phyloP scores from a whole-genome alignment of 108 stramenopile genomes.

The Epipyxis sp. region DNA sequence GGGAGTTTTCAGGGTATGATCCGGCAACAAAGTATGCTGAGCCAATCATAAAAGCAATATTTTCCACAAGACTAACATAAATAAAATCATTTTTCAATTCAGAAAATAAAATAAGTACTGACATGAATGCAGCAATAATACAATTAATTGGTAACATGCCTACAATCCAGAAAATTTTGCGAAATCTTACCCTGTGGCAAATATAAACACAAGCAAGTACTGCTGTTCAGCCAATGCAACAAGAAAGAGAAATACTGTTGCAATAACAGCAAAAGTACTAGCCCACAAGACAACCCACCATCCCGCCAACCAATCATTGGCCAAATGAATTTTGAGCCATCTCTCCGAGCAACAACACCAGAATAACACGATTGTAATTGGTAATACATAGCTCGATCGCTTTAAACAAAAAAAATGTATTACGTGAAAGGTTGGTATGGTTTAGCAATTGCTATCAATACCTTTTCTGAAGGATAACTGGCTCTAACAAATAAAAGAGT shows the following conservation, averaged over 20 bases:
- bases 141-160: no score
- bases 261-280: not conserved
- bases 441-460: not conserved
- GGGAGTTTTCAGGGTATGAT: not conserved
- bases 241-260: not conserved
- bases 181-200: not conserved
- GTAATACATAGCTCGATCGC: not conserved
- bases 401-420: slow-evolving; percentile 4
- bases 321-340: not conserved
- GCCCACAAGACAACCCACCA: not conserved
- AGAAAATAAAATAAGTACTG: no score
- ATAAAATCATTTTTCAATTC: not conserved
- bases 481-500: not conserved
- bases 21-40: slow-evolving; percentile 10
- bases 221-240: not conserved
- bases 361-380: not conserved
- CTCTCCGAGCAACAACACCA: not conserved
- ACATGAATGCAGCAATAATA: not conserved
- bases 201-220: not conserved
- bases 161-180: not conserved
- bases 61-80: not conserved
- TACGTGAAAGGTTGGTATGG: no score
- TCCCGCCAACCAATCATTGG: slow-evolving; percentile 5
- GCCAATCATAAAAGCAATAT: not conserved
- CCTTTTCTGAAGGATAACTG: not conserved